Percentiles rank a stretch among this genome's conserved stretches.
Conservation (phyloP, 768 basidiomycete genomes). For the Podaxis pistillaris region DNA sequence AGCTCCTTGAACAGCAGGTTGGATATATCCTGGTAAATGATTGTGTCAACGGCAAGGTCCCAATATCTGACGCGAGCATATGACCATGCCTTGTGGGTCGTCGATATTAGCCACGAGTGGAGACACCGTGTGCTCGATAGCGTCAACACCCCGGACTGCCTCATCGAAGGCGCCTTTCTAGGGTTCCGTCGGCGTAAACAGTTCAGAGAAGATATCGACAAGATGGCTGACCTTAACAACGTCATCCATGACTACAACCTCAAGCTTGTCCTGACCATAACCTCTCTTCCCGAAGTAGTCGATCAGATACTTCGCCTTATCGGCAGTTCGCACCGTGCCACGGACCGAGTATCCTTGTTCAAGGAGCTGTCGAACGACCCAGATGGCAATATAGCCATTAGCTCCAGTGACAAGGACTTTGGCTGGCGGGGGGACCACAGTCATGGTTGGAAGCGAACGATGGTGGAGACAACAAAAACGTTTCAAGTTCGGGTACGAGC, state of each 20-base stretch:
- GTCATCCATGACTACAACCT: conserved; percentile 67
- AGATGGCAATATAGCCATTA: conserved; percentile 58
- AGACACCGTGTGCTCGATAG: conserved; percentile 67
- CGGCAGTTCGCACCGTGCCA: conserved; percentile 60
- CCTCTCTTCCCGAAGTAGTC: conserved; percentile 52
- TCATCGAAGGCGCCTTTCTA: conserved; percentile 75
- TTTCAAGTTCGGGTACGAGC: no score
- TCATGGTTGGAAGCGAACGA: conserved; percentile 22
- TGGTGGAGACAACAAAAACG: no score
- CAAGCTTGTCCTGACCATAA: conserved; percentile 53
- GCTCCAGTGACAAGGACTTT: conserved; percentile 56
- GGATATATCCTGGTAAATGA: conserved; percentile 50
- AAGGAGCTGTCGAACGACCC: conserved; percentile 55
- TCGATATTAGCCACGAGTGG: conserved; percentile 49
- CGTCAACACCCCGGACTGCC: conserved; percentile 74
- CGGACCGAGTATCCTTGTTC: conserved; percentile 62
- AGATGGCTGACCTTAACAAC: conserved; percentile 38
- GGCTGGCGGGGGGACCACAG: conserved; percentile 25
- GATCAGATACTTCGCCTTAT: conserved; percentile 58
- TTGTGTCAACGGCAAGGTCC: background rate
- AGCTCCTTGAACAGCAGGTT: conserved; percentile 74
- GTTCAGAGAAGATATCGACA: background rate
- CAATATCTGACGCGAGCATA: background rate
- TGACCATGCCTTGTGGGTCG: conserved; percentile 36
- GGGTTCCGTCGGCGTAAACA: background rate